Evolutionary conservation across 1,284 basidiomycete genomes (phyloP).

Genomic region (Phlebopus sp.): DNA sequence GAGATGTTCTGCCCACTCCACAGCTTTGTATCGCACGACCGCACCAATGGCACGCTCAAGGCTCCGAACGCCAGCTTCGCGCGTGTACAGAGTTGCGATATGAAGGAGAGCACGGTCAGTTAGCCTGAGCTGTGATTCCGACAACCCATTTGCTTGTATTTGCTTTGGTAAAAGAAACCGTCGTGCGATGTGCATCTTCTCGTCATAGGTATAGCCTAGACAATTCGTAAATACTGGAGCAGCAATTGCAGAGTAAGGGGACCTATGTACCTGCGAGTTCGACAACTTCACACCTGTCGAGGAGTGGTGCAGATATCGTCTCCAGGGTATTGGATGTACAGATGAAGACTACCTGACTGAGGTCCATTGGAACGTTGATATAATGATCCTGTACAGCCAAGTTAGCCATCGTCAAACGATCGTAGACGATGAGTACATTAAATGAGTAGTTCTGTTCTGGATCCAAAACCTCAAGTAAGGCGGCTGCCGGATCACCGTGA

Average conservation of each 20-base stretch:
- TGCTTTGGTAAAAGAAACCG: conserved; percentile 88
- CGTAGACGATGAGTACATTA: conserved; percentile 47
- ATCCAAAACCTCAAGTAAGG: conserved; percentile 86
- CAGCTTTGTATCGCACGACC: conserved; percentile 83
- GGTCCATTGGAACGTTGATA: conserved; percentile 85
- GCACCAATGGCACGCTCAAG: conserved; percentile 87
- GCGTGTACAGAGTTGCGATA: conserved; percentile 77
- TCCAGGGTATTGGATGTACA: conserved; percentile 87
- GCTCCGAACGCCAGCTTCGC: conserved; percentile 89
- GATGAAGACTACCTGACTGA: conserved; percentile 86
- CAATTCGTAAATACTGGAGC: conserved; percentile 29
- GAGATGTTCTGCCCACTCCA: conserved; percentile 78
- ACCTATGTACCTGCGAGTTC: conserved; percentile 55
- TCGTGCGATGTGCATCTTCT: conserved; percentile 86
- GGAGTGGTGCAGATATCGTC: conserved; percentile 81
- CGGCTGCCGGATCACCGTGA: conserved; percentile 88
- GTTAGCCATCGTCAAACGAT: not conserved
- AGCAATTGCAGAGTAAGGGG: conserved; percentile 18
- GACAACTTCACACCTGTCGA: conserved; percentile 74
- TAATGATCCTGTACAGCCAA: conserved; percentile 81
- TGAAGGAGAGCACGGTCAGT: conserved; percentile 69
- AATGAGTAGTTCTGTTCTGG: conserved; percentile 91
- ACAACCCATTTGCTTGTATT: conserved; percentile 66
- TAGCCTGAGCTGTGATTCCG: conserved; percentile 50
- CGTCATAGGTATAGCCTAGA: conserved; percentile 84